Percentiles rank a stretch among this genome's conserved stretches.
Conservation (phyloP, 805 yeast species). For the Teunomyces tritomae region DNA sequence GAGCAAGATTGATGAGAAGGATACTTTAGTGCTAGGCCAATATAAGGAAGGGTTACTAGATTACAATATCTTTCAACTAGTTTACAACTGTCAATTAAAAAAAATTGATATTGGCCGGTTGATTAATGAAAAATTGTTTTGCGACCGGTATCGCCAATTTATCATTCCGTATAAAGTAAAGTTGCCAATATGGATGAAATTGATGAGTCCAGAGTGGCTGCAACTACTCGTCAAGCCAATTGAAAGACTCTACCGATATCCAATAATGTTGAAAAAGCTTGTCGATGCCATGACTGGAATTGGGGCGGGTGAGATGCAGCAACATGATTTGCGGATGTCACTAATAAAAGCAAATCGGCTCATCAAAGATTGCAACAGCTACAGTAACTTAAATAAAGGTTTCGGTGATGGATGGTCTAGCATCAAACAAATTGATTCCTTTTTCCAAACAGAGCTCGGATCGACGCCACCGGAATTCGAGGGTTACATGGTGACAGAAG, state of each 20-base stretch:
- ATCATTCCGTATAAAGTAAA: not conserved
- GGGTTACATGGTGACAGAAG: not conserved
- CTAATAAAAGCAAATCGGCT: constrained; percentile 6
- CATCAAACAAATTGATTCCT: not conserved
- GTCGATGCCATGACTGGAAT: not conserved
- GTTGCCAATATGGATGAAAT: not conserved
- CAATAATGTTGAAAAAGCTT: constrained; percentile 3
- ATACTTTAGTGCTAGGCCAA: not conserved
- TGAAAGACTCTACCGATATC: constrained; percentile 6
- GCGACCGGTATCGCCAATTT: not conserved
- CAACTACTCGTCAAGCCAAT: constrained; percentile 4
- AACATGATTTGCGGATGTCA: constrained; percentile 3
- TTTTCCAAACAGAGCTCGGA: not conserved
- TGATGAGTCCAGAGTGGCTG: not conserved
- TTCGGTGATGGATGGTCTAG: not conserved
- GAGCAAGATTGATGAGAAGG: not conserved
- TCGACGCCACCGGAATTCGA: not conserved
- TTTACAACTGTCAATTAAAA: constrained; percentile 5
- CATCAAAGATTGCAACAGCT: constrained; percentile 4
- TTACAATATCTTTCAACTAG: constrained; percentile 7
- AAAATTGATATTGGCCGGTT: constrained; percentile 11
- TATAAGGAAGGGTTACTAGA: not conserved
- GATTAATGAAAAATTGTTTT: constrained; percentile 7
- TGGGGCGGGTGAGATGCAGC: not conserved
- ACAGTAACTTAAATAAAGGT: not conserved